Base-by-base conservation (phyloP, 2,329 filamentous ascomycete species). In the Chrysoporthe puriensis region DNA sequence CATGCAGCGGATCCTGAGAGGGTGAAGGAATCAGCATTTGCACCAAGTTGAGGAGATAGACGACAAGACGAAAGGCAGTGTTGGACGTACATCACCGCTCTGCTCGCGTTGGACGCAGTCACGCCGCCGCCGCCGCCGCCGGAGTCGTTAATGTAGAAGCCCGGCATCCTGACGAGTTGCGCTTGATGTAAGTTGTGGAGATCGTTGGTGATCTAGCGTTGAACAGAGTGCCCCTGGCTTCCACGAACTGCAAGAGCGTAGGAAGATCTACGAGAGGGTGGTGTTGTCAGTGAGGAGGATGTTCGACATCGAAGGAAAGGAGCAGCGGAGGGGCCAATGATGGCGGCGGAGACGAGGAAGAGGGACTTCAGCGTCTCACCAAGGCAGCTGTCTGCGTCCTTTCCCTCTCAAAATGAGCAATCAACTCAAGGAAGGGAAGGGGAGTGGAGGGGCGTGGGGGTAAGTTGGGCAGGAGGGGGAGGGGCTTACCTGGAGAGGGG, bases 1-100 rank as follows among this genome's bases (percentile, higher is more conserved):
- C 6, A 40, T 42, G 63, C 68, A 70, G 18, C 64, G 61, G 21
- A 68, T 42, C 62, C 68, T 70, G 62, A 42, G 13, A 21, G 1
- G 42, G 14, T 9, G 8, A 7, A 34, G 3, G 13, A 13, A 40
- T 69, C 32, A 69, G 58, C 46, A 21, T 44, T 9, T 11, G 42
- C 14, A 6, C 16, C 11, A 57, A 14, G 1, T n/a, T 26, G 16
- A 7, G 42, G 14, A 57, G 1, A 21, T 4, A 62, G 13, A 21
- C 8, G 14, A 14, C 11, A 18, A 52, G 32, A 4, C 8, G 14
- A 14, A 26, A 18, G 4, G 2, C 43, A 11, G 40, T 16, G 40
- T 16, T 14, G 4, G 13, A 44, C 54, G 34, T 59, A 64, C 63
- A 32, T 58, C 44, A 50, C 42, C 0, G 18, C 18, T 18, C 26